Conservation (phyloP, 2,329 filamentous ascomycete genomes). For the Neobulgaria alba region DNA sequence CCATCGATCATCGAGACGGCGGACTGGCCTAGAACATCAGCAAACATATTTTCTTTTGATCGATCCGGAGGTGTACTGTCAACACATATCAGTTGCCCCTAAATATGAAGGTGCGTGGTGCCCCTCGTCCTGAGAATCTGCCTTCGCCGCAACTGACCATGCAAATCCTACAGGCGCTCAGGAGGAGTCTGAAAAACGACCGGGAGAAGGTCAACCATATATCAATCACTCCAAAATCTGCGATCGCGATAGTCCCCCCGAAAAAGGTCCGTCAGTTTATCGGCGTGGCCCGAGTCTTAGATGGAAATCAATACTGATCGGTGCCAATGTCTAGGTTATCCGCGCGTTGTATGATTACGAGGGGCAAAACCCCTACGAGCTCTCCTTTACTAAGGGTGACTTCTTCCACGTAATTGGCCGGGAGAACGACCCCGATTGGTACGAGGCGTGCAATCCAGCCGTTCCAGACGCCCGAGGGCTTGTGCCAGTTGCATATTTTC, state of each 20-base stretch:
- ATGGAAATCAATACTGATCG: constrained; percentile 5
- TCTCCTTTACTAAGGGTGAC: constrained; percentile 89
- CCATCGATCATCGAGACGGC: too few relatives aligned
- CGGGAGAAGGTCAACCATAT: constrained; percentile 57
- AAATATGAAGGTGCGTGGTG: constrained; percentile 2
- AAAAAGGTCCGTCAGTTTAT: constrained; percentile 66
- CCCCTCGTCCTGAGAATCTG: too few relatives aligned
- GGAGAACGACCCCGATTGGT: constrained; percentile 93
- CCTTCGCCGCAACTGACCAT: constrained; percentile 17
- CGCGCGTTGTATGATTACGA: constrained; percentile 92
- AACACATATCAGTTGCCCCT: not conserved
- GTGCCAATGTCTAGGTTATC: constrained; percentile 62
- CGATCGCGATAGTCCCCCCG: constrained; percentile 60
- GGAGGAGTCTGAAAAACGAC: constrained; percentile 63
- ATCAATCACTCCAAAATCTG: constrained; percentile 61
- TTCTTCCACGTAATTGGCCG: constrained; percentile 97
- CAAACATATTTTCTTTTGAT: not conserved
- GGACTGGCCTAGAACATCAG: not conserved
- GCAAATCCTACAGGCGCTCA: constrained; percentile 41
- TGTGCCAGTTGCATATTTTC: constrained; percentile 90
- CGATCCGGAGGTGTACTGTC: not conserved
- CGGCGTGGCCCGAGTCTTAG: not conserved
- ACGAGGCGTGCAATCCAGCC: constrained; percentile 93
- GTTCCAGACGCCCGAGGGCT: constrained; percentile 80
- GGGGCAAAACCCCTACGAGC: constrained; percentile 65